These are phyloP conservation scores for Scutellaria minor DNA, from an alignment of 257 asterid species.

Conservation along the genomic window DNA sequence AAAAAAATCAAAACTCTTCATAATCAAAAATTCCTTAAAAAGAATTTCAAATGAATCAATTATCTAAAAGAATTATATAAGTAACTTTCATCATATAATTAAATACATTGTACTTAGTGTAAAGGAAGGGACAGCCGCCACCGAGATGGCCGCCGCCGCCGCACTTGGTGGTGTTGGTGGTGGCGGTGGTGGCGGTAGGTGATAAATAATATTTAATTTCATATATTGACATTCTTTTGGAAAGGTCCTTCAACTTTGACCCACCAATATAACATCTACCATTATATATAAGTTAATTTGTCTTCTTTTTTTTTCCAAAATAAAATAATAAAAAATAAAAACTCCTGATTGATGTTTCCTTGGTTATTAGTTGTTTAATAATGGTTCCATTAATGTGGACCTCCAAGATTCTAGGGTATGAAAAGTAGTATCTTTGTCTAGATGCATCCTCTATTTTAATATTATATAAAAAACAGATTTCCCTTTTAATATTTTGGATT, in stretches of 20 bases:
- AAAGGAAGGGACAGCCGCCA: not conserved
- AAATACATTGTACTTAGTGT: not conserved
- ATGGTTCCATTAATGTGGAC: not conserved
- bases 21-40: not conserved
- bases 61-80: not conserved
- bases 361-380: not conserved
- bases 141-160: slow-evolving; percentile 4
- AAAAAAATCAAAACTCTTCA: no score
- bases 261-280: not conserved
- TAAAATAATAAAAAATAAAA: no score
- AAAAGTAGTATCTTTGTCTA: slow-evolving; percentile 20
- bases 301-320: not conserved
- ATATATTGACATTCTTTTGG: slow-evolving; percentile 5
- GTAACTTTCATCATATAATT: not conserved
- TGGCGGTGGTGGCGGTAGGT: not conserved
- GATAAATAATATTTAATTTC: not conserved
- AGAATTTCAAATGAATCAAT: not conserved
- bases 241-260: not conserved
- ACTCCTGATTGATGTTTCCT: not conserved
- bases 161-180: slow-evolving; percentile 24
- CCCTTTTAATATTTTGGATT: not conserved
- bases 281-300: not conserved
- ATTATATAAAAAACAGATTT: not conserved
- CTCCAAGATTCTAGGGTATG: slow-evolving; percentile 13
- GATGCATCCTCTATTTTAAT: slow-evolving; percentile 16